Evolutionary conservation across 2,329 filamentous ascomycete species (phyloP).

Genomic region (Penicillium sp.): DNA sequence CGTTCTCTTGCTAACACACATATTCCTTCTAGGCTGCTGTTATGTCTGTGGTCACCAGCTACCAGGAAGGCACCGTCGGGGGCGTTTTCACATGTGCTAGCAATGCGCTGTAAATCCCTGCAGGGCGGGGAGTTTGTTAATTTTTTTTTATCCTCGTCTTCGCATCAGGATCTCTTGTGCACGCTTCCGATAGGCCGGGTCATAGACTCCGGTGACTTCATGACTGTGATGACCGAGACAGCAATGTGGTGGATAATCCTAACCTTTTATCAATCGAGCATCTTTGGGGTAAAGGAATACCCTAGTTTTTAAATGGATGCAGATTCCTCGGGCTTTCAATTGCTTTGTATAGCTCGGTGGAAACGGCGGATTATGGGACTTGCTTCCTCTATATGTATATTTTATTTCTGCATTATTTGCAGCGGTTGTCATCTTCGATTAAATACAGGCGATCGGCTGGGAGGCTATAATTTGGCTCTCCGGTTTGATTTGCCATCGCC

Average conservation of each 20-base stretch:
- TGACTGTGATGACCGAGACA: neutral
- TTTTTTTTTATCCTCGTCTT: neutral
- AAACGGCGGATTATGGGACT: neutral
- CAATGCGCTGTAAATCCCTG: constrained; percentile 34
- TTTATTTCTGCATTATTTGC: neutral
- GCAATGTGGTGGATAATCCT: neutral
- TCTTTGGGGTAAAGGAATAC: neutral
- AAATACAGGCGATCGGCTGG: neutral
- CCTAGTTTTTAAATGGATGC: neutral
- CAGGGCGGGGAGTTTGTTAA: neutral
- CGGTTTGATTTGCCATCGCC: neutral
- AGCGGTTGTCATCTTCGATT: neutral
- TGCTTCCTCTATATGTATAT: neutral
- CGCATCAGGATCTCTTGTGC: constrained; percentile 4
- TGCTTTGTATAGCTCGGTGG: neutral
- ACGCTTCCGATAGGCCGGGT: constrained; percentile 1
- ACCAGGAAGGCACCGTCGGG: constrained; percentile 61
- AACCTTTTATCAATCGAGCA: neutral
- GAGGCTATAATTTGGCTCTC: neutral
- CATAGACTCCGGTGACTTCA: neutral
- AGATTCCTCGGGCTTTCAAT: neutral
- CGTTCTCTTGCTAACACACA: constrained; percentile 29
- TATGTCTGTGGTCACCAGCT: constrained; percentile 61
- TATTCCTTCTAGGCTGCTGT: constrained; percentile 37
- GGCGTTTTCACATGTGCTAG: constrained; percentile 71